phyloP scores from a whole-genome alignment of 495 filamentous ascomycete genomes.

The Aspergillus coremiiformis region DNA sequence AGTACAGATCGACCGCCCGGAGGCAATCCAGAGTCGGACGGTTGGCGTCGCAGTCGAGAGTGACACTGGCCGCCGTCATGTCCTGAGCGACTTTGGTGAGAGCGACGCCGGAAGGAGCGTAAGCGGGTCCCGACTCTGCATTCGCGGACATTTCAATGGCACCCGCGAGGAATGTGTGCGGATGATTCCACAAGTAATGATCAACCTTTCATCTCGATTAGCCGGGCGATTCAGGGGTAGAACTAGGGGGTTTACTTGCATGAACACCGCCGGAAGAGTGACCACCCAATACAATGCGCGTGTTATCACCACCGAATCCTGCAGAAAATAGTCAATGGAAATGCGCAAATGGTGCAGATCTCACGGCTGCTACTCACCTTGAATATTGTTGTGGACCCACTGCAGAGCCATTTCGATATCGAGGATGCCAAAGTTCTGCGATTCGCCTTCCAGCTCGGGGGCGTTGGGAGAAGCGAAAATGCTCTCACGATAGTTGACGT shows the following conservation, averaged over 20 bases:
- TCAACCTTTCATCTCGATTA: too few relatives aligned
- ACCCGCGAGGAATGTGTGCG: conserved; percentile 21
- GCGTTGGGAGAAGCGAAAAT: conserved; percentile 21
- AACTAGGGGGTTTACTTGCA: too few relatives aligned
- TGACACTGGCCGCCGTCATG: conserved; percentile 16
- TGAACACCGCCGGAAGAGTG: conserved; percentile 22
- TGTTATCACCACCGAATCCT: conserved; percentile 23
- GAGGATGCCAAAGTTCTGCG: conserved; percentile 25
- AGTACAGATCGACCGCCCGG: conserved; percentile 17
- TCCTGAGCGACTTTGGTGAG: conserved; percentile 16
- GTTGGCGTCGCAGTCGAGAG: conserved; percentile 14
- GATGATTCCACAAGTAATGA: conserved; percentile 25
- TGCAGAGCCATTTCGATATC: conserved; percentile 21
- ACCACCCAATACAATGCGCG: conserved; percentile 20
- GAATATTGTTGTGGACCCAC: conserved; percentile 22
- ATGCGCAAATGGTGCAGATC: not conserved
- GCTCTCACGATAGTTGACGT: conserved; percentile 25
- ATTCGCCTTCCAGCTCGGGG: conserved; percentile 19
- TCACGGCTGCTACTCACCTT: conserved; percentile 6
- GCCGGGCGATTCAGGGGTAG: too few relatives aligned
- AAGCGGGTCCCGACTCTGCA: conserved; percentile 18
- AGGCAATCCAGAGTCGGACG: conserved; percentile 20
- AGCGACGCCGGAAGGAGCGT: conserved; percentile 14
- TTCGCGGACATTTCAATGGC: conserved; percentile 26
- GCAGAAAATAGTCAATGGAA: not conserved